Base-by-base conservation (phyloP, 2,329 filamentous ascomycete genomes). In the Fusarium sp. region DNA sequence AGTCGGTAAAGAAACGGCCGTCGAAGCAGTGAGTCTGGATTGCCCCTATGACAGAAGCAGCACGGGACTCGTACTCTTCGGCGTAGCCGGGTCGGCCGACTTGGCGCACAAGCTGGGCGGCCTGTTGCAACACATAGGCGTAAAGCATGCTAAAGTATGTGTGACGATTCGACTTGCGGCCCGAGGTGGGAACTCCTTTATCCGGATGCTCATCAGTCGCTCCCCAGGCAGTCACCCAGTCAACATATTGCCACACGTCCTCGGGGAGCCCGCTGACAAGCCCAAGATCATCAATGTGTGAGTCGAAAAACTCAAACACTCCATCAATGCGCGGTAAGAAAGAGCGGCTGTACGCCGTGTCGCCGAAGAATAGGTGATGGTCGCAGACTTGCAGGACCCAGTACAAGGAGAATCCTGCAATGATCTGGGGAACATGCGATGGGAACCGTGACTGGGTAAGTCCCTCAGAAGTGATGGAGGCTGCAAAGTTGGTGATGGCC, bases 361-460 rank as follows among this genome's bases (percentile, higher is more conserved):
- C 83, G 5, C 80, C 81, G 61, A 83, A 84, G 68, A 79, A 80
- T 9, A 79, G 66, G 61, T 81, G 77, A 60, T 85, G 83, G 66
- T 85, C 83, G 43, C 75, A 79, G 0, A 85, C 74, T 63, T 79
- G 78, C 17, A 80, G 72, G 12, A 83, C 76, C 82, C 82, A 84
- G 73, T 80, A 84, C 0, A 84, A 78, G 1, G 82, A 80, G 64
- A 84, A 85, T 14, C 77, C 76, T n/a, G 81, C 79, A 57, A 84
- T 84, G 50, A 83, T 76, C 60, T 84, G 81, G 4, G 78, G 78
- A 1, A 79, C 76, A 52, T 83, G 82, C 0, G 81, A 82, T 6
- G 83, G 83, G 45, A 80, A 79, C 2, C 82, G 81, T 14, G 80
- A 82, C 57, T 80, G 79, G 0, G 81, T 81, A 6, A 84, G 78